Evolutionary conservation across 2,329 filamentous ascomycete genomes (phyloP).

Genomic region (Aulographum hederae): DNA sequence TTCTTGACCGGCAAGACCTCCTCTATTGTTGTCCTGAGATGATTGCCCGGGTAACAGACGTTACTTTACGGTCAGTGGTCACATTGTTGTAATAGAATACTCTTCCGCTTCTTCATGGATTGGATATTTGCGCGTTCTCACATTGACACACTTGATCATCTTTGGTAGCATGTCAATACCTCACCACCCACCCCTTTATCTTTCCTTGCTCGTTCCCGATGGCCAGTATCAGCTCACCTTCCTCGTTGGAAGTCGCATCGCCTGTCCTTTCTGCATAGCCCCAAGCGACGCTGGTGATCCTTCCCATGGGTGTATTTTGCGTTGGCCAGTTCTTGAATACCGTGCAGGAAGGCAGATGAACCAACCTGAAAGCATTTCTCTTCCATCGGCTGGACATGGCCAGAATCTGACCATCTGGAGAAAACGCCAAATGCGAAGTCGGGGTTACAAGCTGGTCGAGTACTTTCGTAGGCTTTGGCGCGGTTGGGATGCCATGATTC

Average conservation of each 20-base stretch:
- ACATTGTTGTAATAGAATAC: too few species aligned
- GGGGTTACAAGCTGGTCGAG: conserved; percentile 82
- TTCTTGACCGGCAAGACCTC: too few species aligned
- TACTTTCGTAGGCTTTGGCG: conserved; percentile 52
- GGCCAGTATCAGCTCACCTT: conserved; percentile 38
- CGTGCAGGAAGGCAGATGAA: conserved; percentile 80
- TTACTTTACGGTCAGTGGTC: too few species aligned
- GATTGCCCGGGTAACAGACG: too few species aligned
- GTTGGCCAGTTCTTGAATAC: conserved; percentile 98
- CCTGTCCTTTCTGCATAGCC: conserved; percentile 18
- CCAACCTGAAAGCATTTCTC: conserved; percentile 69
- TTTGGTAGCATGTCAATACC: too few species aligned
- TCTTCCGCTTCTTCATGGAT: too few species aligned
- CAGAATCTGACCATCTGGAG: conserved; percentile 75
- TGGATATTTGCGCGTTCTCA: too few species aligned
- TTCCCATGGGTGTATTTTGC: conserved; percentile 67
- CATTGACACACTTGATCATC: too few species aligned
- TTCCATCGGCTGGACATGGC: conserved; percentile 76
- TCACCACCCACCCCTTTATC: conserved; percentile 66
- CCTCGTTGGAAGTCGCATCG: conserved; percentile 43
- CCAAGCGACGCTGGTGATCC: conserved; percentile 44
- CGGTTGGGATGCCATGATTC: conserved; percentile 36
- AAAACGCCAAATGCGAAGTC: conserved; percentile 62
- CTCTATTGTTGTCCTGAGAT: too few species aligned
- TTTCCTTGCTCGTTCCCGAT: conserved; percentile 81